These are phyloP conservation scores for Paspalum vaginatum DNA, from an alignment of 176 grass and related monocot species.

Conservation along the genomic window DNA sequence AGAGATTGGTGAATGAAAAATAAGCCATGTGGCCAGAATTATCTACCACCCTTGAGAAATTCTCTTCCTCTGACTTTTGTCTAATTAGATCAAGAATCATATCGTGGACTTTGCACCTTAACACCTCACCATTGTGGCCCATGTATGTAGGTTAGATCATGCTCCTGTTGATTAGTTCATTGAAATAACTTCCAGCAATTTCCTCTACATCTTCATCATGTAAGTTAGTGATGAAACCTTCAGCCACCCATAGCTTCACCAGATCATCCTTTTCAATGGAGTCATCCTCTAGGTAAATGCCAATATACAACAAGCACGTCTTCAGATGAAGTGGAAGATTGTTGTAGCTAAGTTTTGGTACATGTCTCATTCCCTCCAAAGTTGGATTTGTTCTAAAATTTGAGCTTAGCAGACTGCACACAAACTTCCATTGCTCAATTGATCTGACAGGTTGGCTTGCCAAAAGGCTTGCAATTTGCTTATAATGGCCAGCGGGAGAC, in stretches of 20 bases:
- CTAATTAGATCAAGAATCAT: constrained; percentile 7
- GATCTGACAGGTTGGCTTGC: neutral
- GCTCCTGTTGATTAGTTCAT: constrained; percentile 8
- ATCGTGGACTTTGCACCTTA: neutral
- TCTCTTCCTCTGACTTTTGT: constrained; percentile 9
- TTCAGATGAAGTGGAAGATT: neutral
- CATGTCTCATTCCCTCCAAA: neutral
- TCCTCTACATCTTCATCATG: neutral
- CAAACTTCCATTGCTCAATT: neutral
- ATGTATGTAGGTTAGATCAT: neutral
- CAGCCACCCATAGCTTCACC: neutral
- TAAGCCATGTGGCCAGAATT: too few species aligned
- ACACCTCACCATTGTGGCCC: neutral
- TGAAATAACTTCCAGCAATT: neutral
- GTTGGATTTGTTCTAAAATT: neutral
- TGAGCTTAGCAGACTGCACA: neutral
- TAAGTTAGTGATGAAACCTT: neutral
- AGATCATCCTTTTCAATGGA: neutral
- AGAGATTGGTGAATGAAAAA: too few species aligned
- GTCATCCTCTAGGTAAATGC: constrained; percentile 11
- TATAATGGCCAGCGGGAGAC: neutral
- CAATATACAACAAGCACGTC: neutral
- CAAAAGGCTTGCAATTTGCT: neutral
- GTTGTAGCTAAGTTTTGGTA: neutral
- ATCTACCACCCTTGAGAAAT: neutral